A percentile compares a stretch with the other conserved stretches of the same genome.
Evolutionary conservation across 495 filamentous ascomycete species (phyloP).

Genomic region (Daldinia vernicosa): DNA sequence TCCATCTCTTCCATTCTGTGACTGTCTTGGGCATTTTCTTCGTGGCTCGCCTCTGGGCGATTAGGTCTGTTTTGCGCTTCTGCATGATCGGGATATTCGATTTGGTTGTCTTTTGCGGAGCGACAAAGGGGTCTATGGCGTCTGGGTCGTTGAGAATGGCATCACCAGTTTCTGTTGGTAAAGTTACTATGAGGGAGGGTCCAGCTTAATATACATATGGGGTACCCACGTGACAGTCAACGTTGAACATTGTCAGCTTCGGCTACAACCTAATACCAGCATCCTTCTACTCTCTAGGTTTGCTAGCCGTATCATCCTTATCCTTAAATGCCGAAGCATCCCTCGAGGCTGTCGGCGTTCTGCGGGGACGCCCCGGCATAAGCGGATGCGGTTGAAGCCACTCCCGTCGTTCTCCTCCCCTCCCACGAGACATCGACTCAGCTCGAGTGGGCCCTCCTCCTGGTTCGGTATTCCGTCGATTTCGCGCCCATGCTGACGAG

Average conservation of each 20-base stretch:
- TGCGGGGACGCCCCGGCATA: constrained; percentile 28
- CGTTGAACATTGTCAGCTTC: background rate
- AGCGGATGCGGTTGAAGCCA: constrained; percentile 26
- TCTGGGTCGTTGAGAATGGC: too few relatives aligned
- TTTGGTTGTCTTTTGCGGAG: too few relatives aligned
- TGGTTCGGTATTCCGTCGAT: constrained; percentile 19
- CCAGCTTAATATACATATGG: too few relatives aligned
- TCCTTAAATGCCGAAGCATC: background rate
- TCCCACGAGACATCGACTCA: background rate
- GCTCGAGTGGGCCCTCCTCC: background rate
- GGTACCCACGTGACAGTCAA: too few relatives aligned
- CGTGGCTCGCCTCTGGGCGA: too few relatives aligned
- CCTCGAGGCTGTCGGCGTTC: background rate
- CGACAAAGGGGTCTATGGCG: too few relatives aligned
- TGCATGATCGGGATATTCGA: too few relatives aligned
- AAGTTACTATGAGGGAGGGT: too few relatives aligned
- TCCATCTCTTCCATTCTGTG: too few relatives aligned
- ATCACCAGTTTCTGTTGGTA: too few relatives aligned
- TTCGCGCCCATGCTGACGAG: background rate
- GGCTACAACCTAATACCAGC: background rate
- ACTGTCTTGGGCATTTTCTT: too few relatives aligned
- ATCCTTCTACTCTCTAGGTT: background rate
- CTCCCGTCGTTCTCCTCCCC: background rate
- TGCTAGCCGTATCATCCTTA: background rate
- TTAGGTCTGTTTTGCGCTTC: too few relatives aligned